phyloP scores from a whole-genome alignment of 257 asterid species.

The Echium plantagineum region DNA sequence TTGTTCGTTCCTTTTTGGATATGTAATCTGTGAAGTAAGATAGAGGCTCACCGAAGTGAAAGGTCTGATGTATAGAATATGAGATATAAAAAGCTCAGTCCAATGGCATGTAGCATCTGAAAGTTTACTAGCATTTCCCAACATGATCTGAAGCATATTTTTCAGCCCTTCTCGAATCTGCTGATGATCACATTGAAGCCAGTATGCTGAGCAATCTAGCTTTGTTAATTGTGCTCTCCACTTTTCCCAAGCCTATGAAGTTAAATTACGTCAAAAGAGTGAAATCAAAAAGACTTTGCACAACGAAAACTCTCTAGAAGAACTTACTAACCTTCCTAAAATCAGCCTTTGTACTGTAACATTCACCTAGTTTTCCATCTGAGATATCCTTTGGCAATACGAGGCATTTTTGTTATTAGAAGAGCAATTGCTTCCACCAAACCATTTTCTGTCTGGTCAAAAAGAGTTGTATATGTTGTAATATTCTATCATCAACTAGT shows the following conservation, averaged over 20 bases:
- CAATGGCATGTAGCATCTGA: slow-evolving; percentile 66
- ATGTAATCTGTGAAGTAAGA: not conserved
- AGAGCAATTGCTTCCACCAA: slow-evolving; percentile 88
- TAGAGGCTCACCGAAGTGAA: slow-evolving; percentile 53
- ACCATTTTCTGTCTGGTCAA: slow-evolving; percentile 82
- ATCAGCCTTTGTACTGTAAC: slow-evolving; percentile 71
- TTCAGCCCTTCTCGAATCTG: slow-evolving; percentile 72
- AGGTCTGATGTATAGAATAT: slow-evolving; percentile 83
- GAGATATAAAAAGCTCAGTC: slow-evolving; percentile 80
- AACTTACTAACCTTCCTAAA: slow-evolving; percentile 61
- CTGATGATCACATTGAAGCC: slow-evolving; percentile 85
- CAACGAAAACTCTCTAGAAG: slow-evolving; percentile 7
- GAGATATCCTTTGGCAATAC: slow-evolving; percentile 53
- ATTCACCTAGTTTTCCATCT: slow-evolving; percentile 53
- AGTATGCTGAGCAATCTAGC: slow-evolving; percentile 78
- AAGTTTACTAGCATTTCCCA: slow-evolving; percentile 67
- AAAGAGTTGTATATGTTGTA: slow-evolving; percentile 8
- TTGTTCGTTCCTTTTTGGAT: not conserved
- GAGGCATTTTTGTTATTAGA: slow-evolving; percentile 82
- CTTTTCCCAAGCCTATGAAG: slow-evolving; percentile 85
- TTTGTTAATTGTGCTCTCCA: slow-evolving; percentile 86
- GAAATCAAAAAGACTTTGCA: not conserved
- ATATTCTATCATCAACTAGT: not conserved
- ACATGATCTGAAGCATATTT: slow-evolving; percentile 75
- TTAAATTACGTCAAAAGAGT: slow-evolving; percentile 12